These are phyloP conservation scores for Scheffersomyces lignosus DNA, from an alignment of 805 yeast species.

Conservation along the genomic window DNA sequence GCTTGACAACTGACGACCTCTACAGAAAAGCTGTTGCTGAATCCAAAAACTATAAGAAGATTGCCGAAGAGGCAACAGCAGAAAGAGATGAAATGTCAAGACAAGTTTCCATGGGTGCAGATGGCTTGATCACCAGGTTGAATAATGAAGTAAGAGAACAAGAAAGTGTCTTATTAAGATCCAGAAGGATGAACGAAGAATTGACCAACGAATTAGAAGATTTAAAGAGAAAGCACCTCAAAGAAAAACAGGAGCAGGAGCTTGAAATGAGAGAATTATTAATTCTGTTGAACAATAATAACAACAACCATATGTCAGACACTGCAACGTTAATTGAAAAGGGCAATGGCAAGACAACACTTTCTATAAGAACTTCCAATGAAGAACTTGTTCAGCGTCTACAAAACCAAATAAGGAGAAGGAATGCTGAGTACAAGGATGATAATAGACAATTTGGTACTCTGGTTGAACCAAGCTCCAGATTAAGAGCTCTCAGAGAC, in stretches of 20 bases:
- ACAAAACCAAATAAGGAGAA: slow-evolving; percentile 46
- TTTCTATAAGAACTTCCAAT: slow-evolving; percentile 32
- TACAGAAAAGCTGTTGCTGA: slow-evolving; percentile 63
- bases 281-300: slow-evolving; percentile 54
- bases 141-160: slow-evolving; percentile 64
- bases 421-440: slow-evolving; percentile 46
- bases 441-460: slow-evolving; percentile 50
- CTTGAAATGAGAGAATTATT: slow-evolving; percentile 74
- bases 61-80: slow-evolving; percentile 29
- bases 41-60: slow-evolving; percentile 16
- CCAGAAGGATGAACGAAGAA: slow-evolving; percentile 62
- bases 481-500: slow-evolving; percentile 72
- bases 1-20: slow-evolving; percentile 81
- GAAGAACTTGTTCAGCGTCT: slow-evolving; percentile 40
- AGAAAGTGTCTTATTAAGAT: slow-evolving; percentile 54
- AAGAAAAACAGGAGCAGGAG: slow-evolving; percentile 75
- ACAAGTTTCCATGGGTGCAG: slow-evolving; percentile 73
- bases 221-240: slow-evolving; percentile 53
- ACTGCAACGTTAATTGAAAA: no score
- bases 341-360: slow-evolving; percentile 35
- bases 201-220: slow-evolving; percentile 64
- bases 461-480: slow-evolving; percentile 71
- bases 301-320: slow-evolving; percentile 23
- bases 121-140: slow-evolving; percentile 64
- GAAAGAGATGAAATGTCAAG: slow-evolving; percentile 57